Conservation (phyloP, 2,329 filamentous ascomycete genomes). For the Amylocarpus encephaloides region DNA sequence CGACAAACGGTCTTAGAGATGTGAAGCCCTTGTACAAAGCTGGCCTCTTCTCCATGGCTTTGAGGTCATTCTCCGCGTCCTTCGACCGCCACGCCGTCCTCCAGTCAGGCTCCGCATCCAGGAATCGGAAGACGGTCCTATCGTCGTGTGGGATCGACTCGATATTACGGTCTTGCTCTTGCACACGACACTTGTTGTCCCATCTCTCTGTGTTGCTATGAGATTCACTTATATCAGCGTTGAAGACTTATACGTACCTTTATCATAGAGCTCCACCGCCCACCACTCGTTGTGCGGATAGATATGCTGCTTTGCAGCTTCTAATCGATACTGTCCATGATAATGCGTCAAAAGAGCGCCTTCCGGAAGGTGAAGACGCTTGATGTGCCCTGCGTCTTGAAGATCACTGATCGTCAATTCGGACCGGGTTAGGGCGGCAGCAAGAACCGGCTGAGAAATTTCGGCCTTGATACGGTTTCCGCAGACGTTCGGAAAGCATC, state of each 20-base stretch:
- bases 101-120: slow-evolving; percentile 9
- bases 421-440: slow-evolving; percentile 6
- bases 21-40: slow-evolving; percentile 10
- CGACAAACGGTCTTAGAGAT: slow-evolving; percentile 4
- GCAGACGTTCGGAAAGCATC: slow-evolving; percentile 11
- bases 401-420: slow-evolving; percentile 8
- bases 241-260: slow-evolving; percentile 7
- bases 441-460: slow-evolving; percentile 12
- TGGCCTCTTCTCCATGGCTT: slow-evolving; percentile 11
- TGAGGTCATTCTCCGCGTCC: slow-evolving; percentile 11
- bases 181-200: slow-evolving; percentile 11
- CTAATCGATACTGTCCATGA: slow-evolving; percentile 12
- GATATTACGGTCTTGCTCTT: slow-evolving; percentile 14
- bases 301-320: slow-evolving; percentile 12
- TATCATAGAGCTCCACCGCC: slow-evolving; percentile 10
- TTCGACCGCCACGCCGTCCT: slow-evolving; percentile 11
- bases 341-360: slow-evolving; percentile 9
- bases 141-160: slow-evolving; percentile 12
- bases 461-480: slow-evolving; percentile 11
- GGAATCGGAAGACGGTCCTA: slow-evolving; percentile 13
- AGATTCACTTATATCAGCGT: too few relatives aligned
- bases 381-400: slow-evolving; percentile 3
- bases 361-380: slow-evolving; percentile 11
- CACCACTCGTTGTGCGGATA: slow-evolving; percentile 13
- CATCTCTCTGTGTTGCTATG: too few relatives aligned